Conservation (phyloP, 1,139 yeast species). For the Eremothecium gossypii region DNA sequence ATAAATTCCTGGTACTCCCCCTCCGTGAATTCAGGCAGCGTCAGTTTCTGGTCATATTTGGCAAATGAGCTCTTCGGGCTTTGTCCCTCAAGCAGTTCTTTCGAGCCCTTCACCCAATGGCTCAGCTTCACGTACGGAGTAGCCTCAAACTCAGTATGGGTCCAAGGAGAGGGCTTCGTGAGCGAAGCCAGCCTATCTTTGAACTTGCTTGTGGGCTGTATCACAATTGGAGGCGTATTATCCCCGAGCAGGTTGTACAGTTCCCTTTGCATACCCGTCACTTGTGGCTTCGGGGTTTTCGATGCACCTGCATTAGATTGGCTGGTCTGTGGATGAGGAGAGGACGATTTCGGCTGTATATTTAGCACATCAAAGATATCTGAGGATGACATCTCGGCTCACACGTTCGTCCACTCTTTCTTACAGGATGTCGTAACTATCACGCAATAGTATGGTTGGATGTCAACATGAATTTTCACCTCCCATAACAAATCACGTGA, state of each 20-base stretch:
- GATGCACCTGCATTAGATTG: conserved; percentile 14
- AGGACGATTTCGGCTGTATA: conserved; percentile 35
- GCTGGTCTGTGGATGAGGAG: conserved; percentile 21
- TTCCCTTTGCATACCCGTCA: conserved; percentile 85
- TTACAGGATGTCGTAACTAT: too few relatives aligned
- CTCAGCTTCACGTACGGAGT: conserved; percentile 46
- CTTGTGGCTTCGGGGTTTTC: conserved; percentile 33
- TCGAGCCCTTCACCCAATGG: conserved; percentile 86
- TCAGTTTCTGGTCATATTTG: conserved; percentile 60
- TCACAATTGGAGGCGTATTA: conserved; percentile 75
- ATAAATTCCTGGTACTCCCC: conserved; percentile 54
- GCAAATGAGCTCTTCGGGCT: conserved; percentile 54
- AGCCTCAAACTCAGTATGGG: conserved; percentile 51
- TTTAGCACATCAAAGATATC: conserved; percentile 77
- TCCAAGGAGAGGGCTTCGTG: conserved; percentile 76
- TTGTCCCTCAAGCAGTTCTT: conserved; percentile 35
- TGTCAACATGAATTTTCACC: too few relatives aligned
- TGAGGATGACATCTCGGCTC: conserved; percentile 34
- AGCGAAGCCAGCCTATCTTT: conserved; percentile 57
- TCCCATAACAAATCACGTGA: too few relatives aligned
- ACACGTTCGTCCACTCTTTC: too few relatives aligned
- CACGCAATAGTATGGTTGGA: too few relatives aligned
- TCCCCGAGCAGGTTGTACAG: conserved; percentile 82
- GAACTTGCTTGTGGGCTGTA: conserved; percentile 47
- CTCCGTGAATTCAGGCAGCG: conserved; percentile 59